Evolutionary conservation across 1,284 basidiomycete species (phyloP).

Genomic region (Exobasidium cylindrosporum): DNA sequence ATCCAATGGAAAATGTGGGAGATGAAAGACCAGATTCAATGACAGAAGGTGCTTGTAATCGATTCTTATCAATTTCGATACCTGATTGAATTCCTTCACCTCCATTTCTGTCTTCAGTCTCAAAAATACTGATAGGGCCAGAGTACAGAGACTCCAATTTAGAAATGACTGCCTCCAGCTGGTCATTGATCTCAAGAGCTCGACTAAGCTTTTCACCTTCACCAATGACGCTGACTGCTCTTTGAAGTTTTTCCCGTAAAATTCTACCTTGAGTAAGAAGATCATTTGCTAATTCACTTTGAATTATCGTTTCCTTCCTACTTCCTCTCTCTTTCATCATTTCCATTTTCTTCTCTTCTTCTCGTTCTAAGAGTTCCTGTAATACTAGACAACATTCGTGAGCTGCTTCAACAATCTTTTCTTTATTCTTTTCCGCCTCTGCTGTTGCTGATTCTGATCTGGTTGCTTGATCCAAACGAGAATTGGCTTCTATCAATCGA

Average conservation of each 20-base stretch:
- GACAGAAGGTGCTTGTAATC: background rate
- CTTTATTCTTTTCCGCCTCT: background rate
- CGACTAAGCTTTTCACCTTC: conserved; percentile 18
- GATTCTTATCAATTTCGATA: background rate
- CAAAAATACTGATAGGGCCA: background rate
- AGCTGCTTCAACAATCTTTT: conserved; percentile 21
- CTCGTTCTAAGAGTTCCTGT: conserved; percentile 28
- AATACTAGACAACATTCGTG: conserved; percentile 30
- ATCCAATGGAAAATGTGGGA: conserved; percentile 42
- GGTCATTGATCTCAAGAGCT: conserved; percentile 34
- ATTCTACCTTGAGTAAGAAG: conserved; percentile 30
- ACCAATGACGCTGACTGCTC: conserved; percentile 12
- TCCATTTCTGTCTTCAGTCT: background rate
- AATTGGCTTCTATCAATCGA: conserved; percentile 26
- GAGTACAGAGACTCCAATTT: conserved; percentile 28
- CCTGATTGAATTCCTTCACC: no score
- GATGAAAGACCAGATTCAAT: conserved; percentile 28
- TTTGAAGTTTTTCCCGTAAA: conserved; percentile 20
- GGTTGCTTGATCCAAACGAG: conserved; percentile 20
- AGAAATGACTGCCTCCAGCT: conserved; percentile 29
- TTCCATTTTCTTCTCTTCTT: conserved; percentile 29
- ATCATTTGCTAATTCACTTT: conserved; percentile 32
- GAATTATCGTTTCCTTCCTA: conserved; percentile 6
- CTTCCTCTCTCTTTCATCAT: conserved; percentile 12
- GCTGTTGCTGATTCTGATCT: conserved; percentile 14